Base-by-base conservation (phyloP, 495 filamentous ascomycete species). In the Penicillium chermesinum region DNA sequence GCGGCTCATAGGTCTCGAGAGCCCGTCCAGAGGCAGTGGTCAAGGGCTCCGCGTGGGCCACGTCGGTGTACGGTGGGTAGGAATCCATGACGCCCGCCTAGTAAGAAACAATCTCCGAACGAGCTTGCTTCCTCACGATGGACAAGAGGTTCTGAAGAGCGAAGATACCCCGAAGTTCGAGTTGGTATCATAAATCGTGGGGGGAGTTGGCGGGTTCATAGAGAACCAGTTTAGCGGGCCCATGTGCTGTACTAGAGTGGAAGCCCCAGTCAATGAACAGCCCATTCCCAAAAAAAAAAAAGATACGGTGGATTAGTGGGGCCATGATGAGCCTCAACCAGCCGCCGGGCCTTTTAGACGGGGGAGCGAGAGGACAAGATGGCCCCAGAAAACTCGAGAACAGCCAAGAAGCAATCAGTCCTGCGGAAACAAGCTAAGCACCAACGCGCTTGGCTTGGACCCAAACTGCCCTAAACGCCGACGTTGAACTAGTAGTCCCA, bases 61-160 rank as follows among this genome's bases (percentile, higher is more conserved):
- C 39, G 9, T 58, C 52, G 17, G 46, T 37, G 25, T 53, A 62
- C 7, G 39, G 41, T 0, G 48, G 46, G 38, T 55, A 61, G 39
- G 44, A 42, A 10, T 59, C 58, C 65, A 68, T 68, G 22, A 27
- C 25, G n/a, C n/a, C 33, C 41, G n/a, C 8, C 14, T 10, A 17
- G 27, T 10, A 27, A 22, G n/a, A 38, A 48, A 33, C 25, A 10
- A 30, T 30, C 5, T 30, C 25, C 25, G 25, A 30, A 30, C 10
- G n/a, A n/a, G n/a, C n/a, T n/a, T n/a, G n/a, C n/a, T n/a, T n/a
- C n/a, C n/a, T n/a, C n/a, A n/a, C n/a, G n/a, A n/a, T n/a, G n/a
- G n/a, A n/a, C 7, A 44, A 39, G 17, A 20, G 36, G 21, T n/a
- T n/a, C n/a, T n/a, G n/a, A n/a, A 45, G 39, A 12, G 36, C 13